phyloP scores from a whole-genome alignment of 768 basidiomycete species.

The Thelephora ganbajun region DNA sequence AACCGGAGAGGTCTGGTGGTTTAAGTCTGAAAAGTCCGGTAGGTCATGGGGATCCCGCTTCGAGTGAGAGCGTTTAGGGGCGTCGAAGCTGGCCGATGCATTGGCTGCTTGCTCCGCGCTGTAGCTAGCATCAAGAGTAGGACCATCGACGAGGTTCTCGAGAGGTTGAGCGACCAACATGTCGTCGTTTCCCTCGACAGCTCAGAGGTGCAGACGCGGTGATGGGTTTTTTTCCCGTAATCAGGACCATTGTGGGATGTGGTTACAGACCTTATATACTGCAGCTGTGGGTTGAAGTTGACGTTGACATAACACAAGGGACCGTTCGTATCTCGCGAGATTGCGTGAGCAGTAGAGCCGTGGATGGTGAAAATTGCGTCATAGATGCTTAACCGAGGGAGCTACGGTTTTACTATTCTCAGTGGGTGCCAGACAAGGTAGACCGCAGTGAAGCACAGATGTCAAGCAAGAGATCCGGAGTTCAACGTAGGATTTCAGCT shows the following conservation, averaged over 20 bases:
- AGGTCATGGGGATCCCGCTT: slow-evolving; percentile 37
- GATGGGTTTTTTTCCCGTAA: background rate
- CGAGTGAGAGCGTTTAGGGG: too few species aligned
- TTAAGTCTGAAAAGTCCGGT: slow-evolving; percentile 34
- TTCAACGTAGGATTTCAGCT: too few species aligned
- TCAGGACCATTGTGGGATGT: background rate
- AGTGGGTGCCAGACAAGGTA: background rate
- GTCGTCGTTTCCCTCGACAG: background rate
- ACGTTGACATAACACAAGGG: background rate
- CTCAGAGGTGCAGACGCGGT: background rate
- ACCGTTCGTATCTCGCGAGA: background rate
- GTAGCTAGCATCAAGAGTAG: background rate
- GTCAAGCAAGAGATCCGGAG: too few species aligned
- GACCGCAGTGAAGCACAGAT: too few species aligned
- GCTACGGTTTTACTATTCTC: too few species aligned
- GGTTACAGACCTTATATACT: background rate
- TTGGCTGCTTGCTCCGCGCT: background rate
- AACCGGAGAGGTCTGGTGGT: slow-evolving; percentile 31
- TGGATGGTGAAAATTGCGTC: too few species aligned
- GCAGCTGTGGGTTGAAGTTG: too few species aligned
- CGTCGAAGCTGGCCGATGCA: background rate
- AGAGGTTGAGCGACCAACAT: background rate
- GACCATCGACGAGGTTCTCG: background rate
- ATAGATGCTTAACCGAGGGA: background rate
- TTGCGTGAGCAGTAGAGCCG: background rate